Percentiles rank a stretch among this genome's conserved stretches.
Conservation (phyloP, 2,329 filamentous ascomycete genomes). For the Arthrobotrys pseudoclavata region DNA sequence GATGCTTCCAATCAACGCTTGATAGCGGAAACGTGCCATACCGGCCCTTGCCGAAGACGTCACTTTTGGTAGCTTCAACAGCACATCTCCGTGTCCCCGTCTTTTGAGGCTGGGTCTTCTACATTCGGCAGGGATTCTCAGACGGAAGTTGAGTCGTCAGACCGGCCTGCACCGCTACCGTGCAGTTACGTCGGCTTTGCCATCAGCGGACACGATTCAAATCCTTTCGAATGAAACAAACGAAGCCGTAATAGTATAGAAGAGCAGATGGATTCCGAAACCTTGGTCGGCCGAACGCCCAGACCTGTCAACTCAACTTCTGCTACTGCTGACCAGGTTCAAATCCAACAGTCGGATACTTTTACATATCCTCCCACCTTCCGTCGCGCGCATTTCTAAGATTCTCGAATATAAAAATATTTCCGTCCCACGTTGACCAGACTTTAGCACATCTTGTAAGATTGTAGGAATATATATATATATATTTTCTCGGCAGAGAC, state of each 20-base stretch:
- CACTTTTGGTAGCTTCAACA: conserved; percentile 22
- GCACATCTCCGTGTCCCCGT: conserved; percentile 8
- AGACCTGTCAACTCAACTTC: background rate
- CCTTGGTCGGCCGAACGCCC: conserved; percentile 4
- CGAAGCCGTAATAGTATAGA: no score
- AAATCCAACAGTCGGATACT: conserved; percentile 3
- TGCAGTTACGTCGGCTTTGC: background rate
- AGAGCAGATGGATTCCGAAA: background rate
- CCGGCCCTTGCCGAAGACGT: conserved; percentile 16
- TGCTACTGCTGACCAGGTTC: background rate
- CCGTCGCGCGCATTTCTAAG: background rate
- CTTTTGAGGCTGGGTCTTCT: background rate
- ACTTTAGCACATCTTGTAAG: background rate
- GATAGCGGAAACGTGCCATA: conserved; percentile 18
- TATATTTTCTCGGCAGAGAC: no score
- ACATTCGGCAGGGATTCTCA: background rate
- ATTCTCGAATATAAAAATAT: background rate
- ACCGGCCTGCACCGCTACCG: conserved; percentile 1
- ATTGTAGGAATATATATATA: no score
- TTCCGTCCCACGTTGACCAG: background rate
- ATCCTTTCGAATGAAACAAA: background rate
- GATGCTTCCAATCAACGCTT: conserved; percentile 17
- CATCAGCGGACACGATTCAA: background rate
- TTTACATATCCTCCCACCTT: background rate
- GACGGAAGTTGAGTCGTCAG: conserved; percentile 13